Evolutionary conservation across 108 stramenopile genomes (phyloP).

Genomic region (Mediolabrus comicus): DNA sequence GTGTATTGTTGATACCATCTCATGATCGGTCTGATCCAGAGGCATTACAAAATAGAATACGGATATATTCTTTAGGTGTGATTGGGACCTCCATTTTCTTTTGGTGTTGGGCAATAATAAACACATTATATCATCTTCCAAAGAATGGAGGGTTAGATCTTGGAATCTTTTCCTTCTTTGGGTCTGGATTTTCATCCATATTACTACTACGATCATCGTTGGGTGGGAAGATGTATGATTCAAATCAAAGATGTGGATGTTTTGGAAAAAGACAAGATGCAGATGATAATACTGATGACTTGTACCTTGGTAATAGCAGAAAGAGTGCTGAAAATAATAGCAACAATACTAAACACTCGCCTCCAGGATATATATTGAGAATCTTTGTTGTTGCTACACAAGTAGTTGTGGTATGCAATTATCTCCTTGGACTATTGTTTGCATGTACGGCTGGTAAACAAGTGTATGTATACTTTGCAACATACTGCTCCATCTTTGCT

Average conservation of each 20-base stretch:
- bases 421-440: constrained; percentile 37
- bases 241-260: constrained; percentile 14
- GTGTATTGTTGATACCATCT: constrained; percentile 9
- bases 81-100: constrained; percentile 28
- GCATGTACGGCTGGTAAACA: constrained; percentile 35
- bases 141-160: constrained; percentile 36
- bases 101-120: constrained; percentile 39
- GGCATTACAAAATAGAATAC: constrained; percentile 16
- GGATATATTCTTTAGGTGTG: constrained; percentile 17
- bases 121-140: constrained; percentile 29
- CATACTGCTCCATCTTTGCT: constrained; percentile 44
- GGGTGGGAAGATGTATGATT: constrained; percentile 24
- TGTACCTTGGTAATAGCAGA: constrained; percentile 2
- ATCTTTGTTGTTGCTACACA: constrained; percentile 26
- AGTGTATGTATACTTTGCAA: constrained; percentile 38
- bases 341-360: constrained; percentile 8
- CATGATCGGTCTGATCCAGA: constrained; percentile 25
- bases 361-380: constrained; percentile 18
- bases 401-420: constrained; percentile 35
- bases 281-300: neutral
- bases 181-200: constrained; percentile 24
- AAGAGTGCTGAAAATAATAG: constrained; percentile 1
- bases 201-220: constrained; percentile 18
- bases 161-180: constrained; percentile 40
- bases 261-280: constrained; percentile 8